Conservation (phyloP, 192 early-diverging fungal species). For the Podila epigama region DNA sequence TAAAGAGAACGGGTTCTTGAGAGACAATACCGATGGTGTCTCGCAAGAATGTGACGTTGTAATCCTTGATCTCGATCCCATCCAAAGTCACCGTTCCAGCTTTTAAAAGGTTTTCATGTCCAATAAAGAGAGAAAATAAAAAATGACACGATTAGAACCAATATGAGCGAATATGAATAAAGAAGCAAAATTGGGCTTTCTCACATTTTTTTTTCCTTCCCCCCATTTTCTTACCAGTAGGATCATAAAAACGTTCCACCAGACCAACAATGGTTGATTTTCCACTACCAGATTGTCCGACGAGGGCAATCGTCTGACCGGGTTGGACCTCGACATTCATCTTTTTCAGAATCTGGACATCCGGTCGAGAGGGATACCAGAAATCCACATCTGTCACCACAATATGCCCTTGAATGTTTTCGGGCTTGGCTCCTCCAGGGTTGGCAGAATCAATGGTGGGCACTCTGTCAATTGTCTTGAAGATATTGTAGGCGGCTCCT, state of each 20-base stretch:
- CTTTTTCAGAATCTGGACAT: constrained; percentile 79
- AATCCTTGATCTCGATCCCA: constrained; percentile 75
- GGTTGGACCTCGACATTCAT: constrained; percentile 73
- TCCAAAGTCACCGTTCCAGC: constrained; percentile 73
- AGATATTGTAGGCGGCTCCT: constrained; percentile 88
- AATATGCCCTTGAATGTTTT: constrained; percentile 67
- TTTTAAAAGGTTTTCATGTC: background rate
- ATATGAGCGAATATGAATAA: background rate
- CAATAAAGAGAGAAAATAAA: background rate
- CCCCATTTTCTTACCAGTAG: constrained; percentile 19
- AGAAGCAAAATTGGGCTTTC: background rate
- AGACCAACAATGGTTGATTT: constrained; percentile 88
- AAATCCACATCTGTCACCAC: constrained; percentile 83
- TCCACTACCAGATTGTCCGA: constrained; percentile 73
- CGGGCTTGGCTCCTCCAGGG: constrained; percentile 53
- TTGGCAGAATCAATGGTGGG: constrained; percentile 74
- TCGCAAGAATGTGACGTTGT: constrained; percentile 85
- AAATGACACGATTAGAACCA: too few relatives aligned
- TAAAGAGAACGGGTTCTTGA: constrained; percentile 94
- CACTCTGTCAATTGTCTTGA: constrained; percentile 80
- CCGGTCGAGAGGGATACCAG: constrained; percentile 84
- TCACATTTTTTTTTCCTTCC: background rate
- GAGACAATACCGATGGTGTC: constrained; percentile 88
- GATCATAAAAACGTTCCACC: constrained; percentile 88
- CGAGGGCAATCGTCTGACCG: constrained; percentile 73